These are phyloP conservation scores for Cichorium intybus DNA, from an alignment of 140 eudicot genomes.

Conservation along the genomic window DNA sequence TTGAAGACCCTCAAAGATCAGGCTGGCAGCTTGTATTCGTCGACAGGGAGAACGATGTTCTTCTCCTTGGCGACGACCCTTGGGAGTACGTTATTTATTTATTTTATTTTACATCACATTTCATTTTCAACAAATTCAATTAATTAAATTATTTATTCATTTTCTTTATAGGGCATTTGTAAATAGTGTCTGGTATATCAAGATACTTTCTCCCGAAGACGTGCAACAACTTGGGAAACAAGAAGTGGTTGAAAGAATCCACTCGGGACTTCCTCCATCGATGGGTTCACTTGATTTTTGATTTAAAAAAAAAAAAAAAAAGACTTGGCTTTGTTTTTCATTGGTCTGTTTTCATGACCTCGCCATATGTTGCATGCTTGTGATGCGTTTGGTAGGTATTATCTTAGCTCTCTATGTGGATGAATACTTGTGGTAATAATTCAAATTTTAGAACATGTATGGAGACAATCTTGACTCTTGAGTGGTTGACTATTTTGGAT, in stretches of 20 bases:
- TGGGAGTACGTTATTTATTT: constrained; percentile 77
- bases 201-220: constrained; percentile 93
- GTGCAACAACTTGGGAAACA: constrained; percentile 74
- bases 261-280: constrained; percentile 60
- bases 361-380: background rate
- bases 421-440: constrained; percentile 24
- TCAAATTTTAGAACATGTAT: constrained; percentile 10
- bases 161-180: constrained; percentile 66
- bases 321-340: background rate
- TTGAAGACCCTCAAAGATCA: constrained; percentile 99
- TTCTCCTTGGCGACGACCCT: constrained; percentile 99
- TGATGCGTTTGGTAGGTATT: background rate
- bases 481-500: constrained; percentile 8
- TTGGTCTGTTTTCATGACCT: constrained; percentile 1
- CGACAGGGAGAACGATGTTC: constrained; percentile 99
- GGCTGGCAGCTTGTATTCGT: constrained; percentile 99
- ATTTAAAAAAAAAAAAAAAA: constrained; percentile 10
- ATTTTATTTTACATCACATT: too few species aligned
- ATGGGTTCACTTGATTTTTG: constrained; percentile 70
- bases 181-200: constrained; percentile 92
- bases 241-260: constrained; percentile 53
- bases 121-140: background rate
- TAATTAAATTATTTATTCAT: background rate
- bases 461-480: constrained; percentile 12
- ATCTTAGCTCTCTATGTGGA: background rate